Evolutionary conservation across 768 basidiomycete species (phyloP), one percentile per base, ranked within the genome.

Genomic region (Leccinum pellstonianum): DNA sequence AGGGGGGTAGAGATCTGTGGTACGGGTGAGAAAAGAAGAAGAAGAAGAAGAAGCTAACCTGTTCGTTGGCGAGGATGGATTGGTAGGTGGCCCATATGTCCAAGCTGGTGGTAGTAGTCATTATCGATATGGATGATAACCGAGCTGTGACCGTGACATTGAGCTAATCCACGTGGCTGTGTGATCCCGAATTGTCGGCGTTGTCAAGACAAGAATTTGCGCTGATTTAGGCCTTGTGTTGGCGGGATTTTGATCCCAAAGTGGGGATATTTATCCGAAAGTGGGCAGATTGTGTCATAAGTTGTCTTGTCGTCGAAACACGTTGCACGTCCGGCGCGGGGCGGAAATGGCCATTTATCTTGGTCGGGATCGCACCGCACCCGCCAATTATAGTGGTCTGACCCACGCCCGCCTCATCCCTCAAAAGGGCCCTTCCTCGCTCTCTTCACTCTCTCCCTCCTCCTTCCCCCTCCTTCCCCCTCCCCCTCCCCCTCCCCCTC

Each of bases 1-100:
- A 96, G 79, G 9, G 95, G 95, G 4, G 85, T 82, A 0, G 91
- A 87, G 57, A 91, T 83, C 90, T 93, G 48, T 3, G 3, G 5
- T 19, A 10, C 3, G 38, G 43, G n/a, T 55, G 38, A 47, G 48
- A 3, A 4, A 17, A 23, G 7, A 5, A 3, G 12, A 12, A 17
- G 0, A n/a, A 14, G 5, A 0, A 12, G n/a, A 48, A 48, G 19
- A 75, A 29, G 27, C 82, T 64, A 67, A 91, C 93, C 75, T 91
- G 73, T 41, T 86, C 81, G 75, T 94, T 75, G 51, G 79, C 72
- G 55, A 93, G 79, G 58, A 86, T 82, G 59, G 77, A 76, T 58
- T 81, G 78, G 63, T 90, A 95, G 15, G 86, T 74, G 3, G 69
- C 63, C 62, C 78, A 77, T 52, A 84, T 76, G 68, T 86, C 81